Evolutionary conservation across 2,329 filamentous ascomycete genomes (phyloP), one percentile per base, ranked within the genome.

Genomic region (Exophiala viscosa): DNA sequence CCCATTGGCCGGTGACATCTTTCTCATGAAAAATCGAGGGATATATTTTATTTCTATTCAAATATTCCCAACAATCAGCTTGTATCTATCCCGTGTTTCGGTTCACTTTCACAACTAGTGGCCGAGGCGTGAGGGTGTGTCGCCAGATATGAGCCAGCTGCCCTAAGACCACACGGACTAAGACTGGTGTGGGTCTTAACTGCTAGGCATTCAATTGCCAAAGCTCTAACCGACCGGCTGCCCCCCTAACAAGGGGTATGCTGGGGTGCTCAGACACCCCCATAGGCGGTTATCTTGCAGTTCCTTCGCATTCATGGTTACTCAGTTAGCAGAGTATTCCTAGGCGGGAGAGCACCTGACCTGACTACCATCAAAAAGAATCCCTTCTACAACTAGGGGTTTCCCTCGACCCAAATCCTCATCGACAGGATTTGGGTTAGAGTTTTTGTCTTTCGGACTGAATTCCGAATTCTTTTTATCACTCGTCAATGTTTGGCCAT

Each of bases 141-240:
- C 48, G 18, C 48, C 48, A 32, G 48, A 18, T 41, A 50, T 45
- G 40, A 34, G 41, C 23, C 48, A 50, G 48, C 28, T 50, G 45
- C 40, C 23, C 46, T 50, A 38, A 41, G 42, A 28, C 8, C 23
- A 28, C 23, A 28, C 23, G 23, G 23, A 28, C 23, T 28, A 28
- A 28, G 23, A 28, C 23, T 28, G 23, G 23, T 28, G 23, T 28
- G 23, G 5, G 8, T 28, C 23, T 28, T 28, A 4, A 28, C 23
- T 28, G 23, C 23, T 28, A 28, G 23, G 23, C 23, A 28, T 28
- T 28, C 23, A 28, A 28, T 28, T 28, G 23, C 3, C 23, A 28
- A 28, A 28, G 23, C 23, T 28, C 23, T 28, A 28, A 28, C 23
- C 23, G 23, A 7, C 23, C 23, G 23, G 23, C 23, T 28, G 23